phyloP scores from a whole-genome alignment of 306 rosid species.

The Rubus idaeus region DNA sequence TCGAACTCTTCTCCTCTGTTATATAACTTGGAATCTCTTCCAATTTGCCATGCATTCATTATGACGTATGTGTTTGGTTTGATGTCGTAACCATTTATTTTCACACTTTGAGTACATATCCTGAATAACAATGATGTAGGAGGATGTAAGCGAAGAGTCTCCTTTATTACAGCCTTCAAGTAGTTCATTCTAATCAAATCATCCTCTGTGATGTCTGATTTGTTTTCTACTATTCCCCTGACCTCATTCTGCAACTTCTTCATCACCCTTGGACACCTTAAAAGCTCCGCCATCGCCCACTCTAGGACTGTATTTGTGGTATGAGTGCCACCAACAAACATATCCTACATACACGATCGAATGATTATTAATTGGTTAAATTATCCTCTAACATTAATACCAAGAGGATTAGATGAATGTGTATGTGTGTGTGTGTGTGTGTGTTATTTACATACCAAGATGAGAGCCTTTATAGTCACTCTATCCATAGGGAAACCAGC shows the following conservation, averaged over 20 bases:
- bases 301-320: not conserved
- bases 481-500: constrained; percentile 43
- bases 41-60: constrained; percentile 18
- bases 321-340: constrained; percentile 9
- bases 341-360: not conserved
- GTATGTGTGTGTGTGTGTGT: too few relatives aligned
- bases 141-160: constrained; percentile 18
- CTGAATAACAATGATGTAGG: not conserved
- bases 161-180: constrained; percentile 41
- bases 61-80: not conserved
- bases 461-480: constrained; percentile 37
- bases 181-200: constrained; percentile 7
- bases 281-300: constrained; percentile 15
- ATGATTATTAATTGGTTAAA: too few relatives aligned
- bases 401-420: too few relatives aligned
- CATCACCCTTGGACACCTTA: constrained; percentile 6
- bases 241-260: constrained; percentile 6
- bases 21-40: constrained; percentile 25
- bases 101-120: not conserved
- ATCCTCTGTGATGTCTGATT: not conserved
- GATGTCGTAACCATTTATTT: not conserved
- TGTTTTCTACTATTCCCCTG: not conserved
- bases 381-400: too few relatives aligned
- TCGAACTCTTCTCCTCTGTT: not conserved
- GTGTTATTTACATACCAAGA: constrained; percentile 28